Evolutionary conservation across 768 basidiomycete genomes (phyloP).

Genomic region (Mycena venus): DNA sequence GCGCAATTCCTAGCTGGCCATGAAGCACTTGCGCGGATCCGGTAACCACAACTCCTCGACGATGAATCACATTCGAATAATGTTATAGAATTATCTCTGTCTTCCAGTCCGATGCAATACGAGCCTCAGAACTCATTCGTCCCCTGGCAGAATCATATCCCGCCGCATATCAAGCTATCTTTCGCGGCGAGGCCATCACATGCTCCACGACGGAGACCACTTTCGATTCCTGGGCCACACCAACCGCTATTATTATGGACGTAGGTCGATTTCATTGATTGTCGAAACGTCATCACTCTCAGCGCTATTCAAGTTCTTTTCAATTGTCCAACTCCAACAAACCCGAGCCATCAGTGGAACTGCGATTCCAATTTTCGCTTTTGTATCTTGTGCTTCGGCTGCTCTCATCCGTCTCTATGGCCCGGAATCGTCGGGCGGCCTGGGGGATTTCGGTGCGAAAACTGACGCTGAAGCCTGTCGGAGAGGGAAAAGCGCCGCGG

Average conservation of each 20-base stretch:
- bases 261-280: too few species aligned
- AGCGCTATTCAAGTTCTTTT: too few species aligned
- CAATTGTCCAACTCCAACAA: constrained; percentile 2
- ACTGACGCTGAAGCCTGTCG: constrained; percentile 27
- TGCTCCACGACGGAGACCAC: constrained; percentile 25
- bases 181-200: constrained; percentile 10
- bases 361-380: constrained; percentile 32
- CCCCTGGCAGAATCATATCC: not conserved
- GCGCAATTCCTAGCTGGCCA: not conserved
- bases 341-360: constrained; percentile 33
- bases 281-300: too few species aligned
- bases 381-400: constrained; percentile 17
- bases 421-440: constrained; percentile 36
- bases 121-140: not conserved
- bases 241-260: too few species aligned
- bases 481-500: constrained; percentile 10
- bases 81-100: not conserved
- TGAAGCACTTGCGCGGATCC: not conserved
- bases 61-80: constrained; percentile 9
- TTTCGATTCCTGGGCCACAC: constrained; percentile 17
- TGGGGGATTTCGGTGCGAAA: constrained; percentile 31
- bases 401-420: constrained; percentile 32
- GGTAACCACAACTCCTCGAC: not conserved
- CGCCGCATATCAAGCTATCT: not conserved
- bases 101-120: constrained; percentile 9